phyloP scores from a whole-genome alignment of 2,329 filamentous ascomycete species.

The Helotiales sp. region DNA sequence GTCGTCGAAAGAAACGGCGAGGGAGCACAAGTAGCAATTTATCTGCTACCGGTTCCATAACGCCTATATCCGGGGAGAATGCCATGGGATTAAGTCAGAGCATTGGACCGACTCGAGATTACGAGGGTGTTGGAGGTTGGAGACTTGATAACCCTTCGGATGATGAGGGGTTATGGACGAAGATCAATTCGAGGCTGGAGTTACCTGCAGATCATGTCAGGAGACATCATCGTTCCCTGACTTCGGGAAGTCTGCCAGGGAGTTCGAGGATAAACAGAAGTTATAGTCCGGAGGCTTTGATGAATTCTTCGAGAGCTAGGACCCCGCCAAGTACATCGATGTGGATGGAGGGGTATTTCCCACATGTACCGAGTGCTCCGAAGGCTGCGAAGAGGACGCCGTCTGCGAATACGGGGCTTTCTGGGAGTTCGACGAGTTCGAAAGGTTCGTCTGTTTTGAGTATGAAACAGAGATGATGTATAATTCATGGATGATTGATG shows the following conservation, averaged over 20 bases:
- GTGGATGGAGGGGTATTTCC: slow-evolving; percentile 33
- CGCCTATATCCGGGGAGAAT: slow-evolving; percentile 37
- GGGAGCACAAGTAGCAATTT: slow-evolving; percentile 40
- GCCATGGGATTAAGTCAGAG: slow-evolving; percentile 52
- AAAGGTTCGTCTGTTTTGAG: slow-evolving; percentile 35
- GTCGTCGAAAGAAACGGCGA: slow-evolving; percentile 34
- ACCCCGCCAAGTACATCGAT: slow-evolving; percentile 48
- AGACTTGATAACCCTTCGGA: slow-evolving; percentile 49
- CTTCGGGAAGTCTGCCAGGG: slow-evolving; percentile 34
- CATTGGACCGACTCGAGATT: slow-evolving; percentile 59
- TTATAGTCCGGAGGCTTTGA: slow-evolving; percentile 43
- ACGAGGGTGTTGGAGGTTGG: slow-evolving; percentile 65
- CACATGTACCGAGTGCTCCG: slow-evolving; percentile 22
- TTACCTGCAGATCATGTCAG: slow-evolving; percentile 50
- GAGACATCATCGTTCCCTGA: slow-evolving; percentile 51
- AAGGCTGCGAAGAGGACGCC: slow-evolving; percentile 29
- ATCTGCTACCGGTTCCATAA: slow-evolving; percentile 43
- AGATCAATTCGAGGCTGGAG: slow-evolving; percentile 58
- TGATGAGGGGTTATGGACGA: slow-evolving; percentile 52
- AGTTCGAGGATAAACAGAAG: slow-evolving; percentile 31
- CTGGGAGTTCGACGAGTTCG: slow-evolving; percentile 36
- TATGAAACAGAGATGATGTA: slow-evolving; percentile 36
- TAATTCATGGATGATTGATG: slow-evolving; percentile 19
- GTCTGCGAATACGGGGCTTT: slow-evolving; percentile 19
- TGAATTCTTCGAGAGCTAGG: slow-evolving; percentile 55